Evolutionary conservation across 1,139 yeast genomes (phyloP).

Genomic region (Geotrichum phurueaensis): DNA sequence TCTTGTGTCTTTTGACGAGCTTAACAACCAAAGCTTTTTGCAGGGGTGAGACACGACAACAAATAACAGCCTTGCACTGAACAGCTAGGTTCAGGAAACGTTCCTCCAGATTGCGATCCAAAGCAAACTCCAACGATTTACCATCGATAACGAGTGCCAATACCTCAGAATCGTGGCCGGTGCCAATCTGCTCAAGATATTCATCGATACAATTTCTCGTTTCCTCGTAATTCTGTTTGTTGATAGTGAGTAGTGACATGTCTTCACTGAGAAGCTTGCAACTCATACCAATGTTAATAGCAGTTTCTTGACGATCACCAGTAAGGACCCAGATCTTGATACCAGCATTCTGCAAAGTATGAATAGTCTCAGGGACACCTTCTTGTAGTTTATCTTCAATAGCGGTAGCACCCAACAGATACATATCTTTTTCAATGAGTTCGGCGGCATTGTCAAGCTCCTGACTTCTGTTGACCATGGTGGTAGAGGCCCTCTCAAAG

Average conservation of each 20-base stretch:
- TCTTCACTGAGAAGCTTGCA: conserved; percentile 91
- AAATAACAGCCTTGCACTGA: conserved; percentile 87
- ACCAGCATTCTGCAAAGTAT: conserved; percentile 91
- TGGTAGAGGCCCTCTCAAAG: conserved; percentile 76
- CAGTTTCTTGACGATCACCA: conserved; percentile 99
- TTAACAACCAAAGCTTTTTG: conserved; percentile 96
- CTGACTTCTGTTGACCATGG: conserved; percentile 66
- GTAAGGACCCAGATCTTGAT: conserved; percentile 96
- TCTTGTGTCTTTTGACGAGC: conserved; percentile 69
- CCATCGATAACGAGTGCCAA: conserved; percentile 94
- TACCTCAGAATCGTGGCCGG: conserved; percentile 67
- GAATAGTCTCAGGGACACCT: conserved; percentile 97
- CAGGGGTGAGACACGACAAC: conserved; percentile 96
- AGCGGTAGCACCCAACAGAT: conserved; percentile 92
- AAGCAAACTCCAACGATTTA: conserved; percentile 75
- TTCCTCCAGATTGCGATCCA: conserved; percentile 76
- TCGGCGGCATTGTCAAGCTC: conserved; percentile 83
- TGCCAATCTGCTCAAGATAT: conserved; percentile 65
- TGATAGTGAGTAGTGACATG: conserved; percentile 85
- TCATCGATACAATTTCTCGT: conserved; percentile 66
- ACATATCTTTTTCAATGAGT: conserved; percentile 70
- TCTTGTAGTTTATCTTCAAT: conserved; percentile 97
- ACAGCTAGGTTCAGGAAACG: conserved; percentile 73
- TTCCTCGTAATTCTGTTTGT: conserved; percentile 74
- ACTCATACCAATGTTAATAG: conserved; percentile 96